Percentiles rank a stretch among this genome's conserved stretches.
Conservation (phyloP, 1,139 yeast species). For the Sporopachydermia cereana region DNA sequence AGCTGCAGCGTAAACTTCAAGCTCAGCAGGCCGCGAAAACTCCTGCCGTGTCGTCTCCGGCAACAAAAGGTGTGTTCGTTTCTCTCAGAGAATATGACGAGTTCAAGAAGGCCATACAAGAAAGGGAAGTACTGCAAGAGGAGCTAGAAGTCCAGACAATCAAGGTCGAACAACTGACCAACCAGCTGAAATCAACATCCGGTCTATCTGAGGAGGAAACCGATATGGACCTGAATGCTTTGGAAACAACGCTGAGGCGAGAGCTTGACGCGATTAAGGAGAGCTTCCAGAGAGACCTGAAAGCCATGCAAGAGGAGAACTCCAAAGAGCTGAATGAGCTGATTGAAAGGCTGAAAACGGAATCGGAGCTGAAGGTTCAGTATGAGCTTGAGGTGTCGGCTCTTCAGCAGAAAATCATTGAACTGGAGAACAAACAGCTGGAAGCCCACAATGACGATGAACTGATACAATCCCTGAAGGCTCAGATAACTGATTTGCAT, state of each 20-base stretch:
- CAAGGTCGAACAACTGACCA: conserved; percentile 4
- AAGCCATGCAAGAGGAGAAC: not conserved
- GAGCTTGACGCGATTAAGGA: conserved; percentile 1
- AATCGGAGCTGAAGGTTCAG: not conserved
- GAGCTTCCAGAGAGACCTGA: not conserved
- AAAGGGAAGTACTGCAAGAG: conserved; percentile 4
- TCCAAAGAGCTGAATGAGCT: not conserved
- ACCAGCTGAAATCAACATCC: not conserved
- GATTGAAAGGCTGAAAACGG: not conserved
- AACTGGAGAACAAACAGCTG: not conserved
- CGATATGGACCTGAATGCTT: not conserved
- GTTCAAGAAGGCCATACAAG: not conserved
- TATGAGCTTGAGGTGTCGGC: not conserved
- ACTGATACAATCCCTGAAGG: conserved; percentile 16
- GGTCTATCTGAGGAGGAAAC: not conserved
- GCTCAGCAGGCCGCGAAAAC: not conserved
- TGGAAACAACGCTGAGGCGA: conserved; percentile 1
- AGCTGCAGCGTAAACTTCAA: not conserved
- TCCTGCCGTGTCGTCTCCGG: not conserved
- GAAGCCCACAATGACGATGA: conserved; percentile 10
- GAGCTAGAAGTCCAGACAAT: conserved; percentile 5
- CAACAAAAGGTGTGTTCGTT: not conserved
- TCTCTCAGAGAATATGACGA: conserved; percentile 3
- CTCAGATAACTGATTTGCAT: conserved; percentile 12
- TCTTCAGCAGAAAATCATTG: not conserved